Evolutionary conservation across 495 filamentous ascomycete genomes (phyloP).

Genomic region (Amorphotheca resinae): DNA sequence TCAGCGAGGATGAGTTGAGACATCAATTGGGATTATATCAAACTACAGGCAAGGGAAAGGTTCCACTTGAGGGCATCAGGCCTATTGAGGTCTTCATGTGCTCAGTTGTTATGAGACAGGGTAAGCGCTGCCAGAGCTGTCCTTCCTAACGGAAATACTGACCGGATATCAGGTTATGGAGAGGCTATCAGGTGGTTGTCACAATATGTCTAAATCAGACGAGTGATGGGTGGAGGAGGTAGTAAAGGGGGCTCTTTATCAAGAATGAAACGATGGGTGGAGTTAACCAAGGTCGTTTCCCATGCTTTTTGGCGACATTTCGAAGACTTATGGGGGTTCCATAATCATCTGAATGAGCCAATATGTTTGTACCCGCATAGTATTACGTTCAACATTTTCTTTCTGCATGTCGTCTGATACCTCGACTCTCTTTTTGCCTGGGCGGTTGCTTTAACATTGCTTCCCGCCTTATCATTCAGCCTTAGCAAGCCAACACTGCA

Average conservation of each 20-base stretch:
- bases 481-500: too few species aligned
- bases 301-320: conserved; percentile 7
- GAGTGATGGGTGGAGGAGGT: neutral
- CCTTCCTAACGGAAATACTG: neutral
- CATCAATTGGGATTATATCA: conserved; percentile 85
- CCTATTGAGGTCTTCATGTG: conserved; percentile 99
- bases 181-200: conserved; percentile 72
- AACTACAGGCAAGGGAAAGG: conserved; percentile 96
- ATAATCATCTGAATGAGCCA: conserved; percentile 12
- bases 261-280: conserved; percentile 18
- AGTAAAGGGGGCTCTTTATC: conserved; percentile 4
- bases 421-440: too few species aligned
- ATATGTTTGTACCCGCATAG: conserved; percentile 19
- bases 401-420: too few species aligned
- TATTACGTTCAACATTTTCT: conserved; percentile 19
- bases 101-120: conserved; percentile 95
- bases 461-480: too few species aligned
- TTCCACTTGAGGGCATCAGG: conserved; percentile 84
- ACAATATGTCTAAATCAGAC: conserved; percentile 50
- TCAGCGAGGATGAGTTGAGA: conserved; percentile 87
- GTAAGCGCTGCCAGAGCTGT: conserved; percentile 29
- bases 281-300: conserved; percentile 21
- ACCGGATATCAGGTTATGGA: conserved; percentile 43
- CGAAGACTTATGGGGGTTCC: conserved; percentile 13
- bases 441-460: too few species aligned